A percentile compares a stretch with the other conserved stretches of the same genome.
Conservation (phyloP, 768 basidiomycete species). For the Boletus vinaceobasis region DNA sequence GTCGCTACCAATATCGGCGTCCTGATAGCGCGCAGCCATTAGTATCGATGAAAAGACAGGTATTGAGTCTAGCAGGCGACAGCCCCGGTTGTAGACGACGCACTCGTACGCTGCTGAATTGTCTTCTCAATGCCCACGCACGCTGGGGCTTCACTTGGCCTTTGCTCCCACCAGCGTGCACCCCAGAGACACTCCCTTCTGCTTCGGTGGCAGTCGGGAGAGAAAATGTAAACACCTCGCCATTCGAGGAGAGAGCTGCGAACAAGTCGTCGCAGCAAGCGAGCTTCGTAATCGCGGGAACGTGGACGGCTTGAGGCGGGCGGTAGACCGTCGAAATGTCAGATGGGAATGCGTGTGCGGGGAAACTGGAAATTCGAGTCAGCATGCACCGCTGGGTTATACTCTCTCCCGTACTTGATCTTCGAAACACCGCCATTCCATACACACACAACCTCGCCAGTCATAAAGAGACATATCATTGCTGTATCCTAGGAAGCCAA, state of each 20-base stretch:
- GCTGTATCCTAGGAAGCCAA: slow-evolving; percentile 66
- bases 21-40: slow-evolving; percentile 39
- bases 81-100: slow-evolving; percentile 16
- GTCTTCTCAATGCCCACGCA: slow-evolving; percentile 85
- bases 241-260: slow-evolving; percentile 77
- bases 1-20: slow-evolving; percentile 85
- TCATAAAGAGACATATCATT: slow-evolving; percentile 76
- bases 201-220: slow-evolving; percentile 37
- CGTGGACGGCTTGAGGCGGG: slow-evolving; percentile 71
- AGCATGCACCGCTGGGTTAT: neutral
- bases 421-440: slow-evolving; percentile 75
- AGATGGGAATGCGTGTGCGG: slow-evolving; percentile 69
- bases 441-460: slow-evolving; percentile 78
- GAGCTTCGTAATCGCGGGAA: slow-evolving; percentile 74
- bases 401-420: slow-evolving; percentile 52
- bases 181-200: slow-evolving; percentile 10
- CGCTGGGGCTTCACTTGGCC: slow-evolving; percentile 68
- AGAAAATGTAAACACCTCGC: slow-evolving; percentile 88
- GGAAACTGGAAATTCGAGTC: slow-evolving; percentile 50
- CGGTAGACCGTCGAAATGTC: slow-evolving; percentile 70
- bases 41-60: neutral
- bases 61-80: neutral
- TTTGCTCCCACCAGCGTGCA: slow-evolving; percentile 24
- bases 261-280: slow-evolving; percentile 76
- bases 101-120: slow-evolving; percentile 80